Percentiles rank a stretch among this genome's conserved stretches.
These are phyloP conservation scores for Solioccasus polychromus DNA, from an alignment of 768 basidiomycete genomes.

Conservation along the genomic window DNA sequence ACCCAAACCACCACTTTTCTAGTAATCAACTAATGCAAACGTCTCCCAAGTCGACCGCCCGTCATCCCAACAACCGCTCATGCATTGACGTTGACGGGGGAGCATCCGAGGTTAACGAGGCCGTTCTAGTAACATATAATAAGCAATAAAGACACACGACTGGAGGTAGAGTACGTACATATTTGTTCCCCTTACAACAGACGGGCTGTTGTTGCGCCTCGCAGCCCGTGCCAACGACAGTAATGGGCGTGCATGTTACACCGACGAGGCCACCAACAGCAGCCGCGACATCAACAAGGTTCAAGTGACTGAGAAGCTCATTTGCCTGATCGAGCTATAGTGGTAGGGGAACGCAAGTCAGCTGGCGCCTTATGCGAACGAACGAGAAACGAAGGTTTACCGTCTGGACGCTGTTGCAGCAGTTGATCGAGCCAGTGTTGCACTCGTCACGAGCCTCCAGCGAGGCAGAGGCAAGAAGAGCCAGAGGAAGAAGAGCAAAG, in stretches of 20 bases:
- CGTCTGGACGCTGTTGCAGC: conserved; percentile 10
- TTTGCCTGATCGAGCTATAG: too few species aligned
- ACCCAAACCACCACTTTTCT: too few species aligned
- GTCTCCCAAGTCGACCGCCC: too few species aligned
- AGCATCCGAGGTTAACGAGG: background rate
- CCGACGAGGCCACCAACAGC: background rate
- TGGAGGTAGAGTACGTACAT: conserved; percentile 1
- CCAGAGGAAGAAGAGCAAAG: too few species aligned
- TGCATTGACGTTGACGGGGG: background rate
- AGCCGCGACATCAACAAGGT: background rate
- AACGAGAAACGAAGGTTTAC: background rate
- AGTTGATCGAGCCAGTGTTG: background rate
- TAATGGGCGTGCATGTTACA: background rate
- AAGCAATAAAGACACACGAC: too few species aligned
- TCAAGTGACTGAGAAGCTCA: fast-evolving
- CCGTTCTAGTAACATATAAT: background rate
- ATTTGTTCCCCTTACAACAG: conserved; percentile 5
- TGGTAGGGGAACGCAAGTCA: background rate
- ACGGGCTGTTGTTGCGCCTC: conserved; percentile 1
- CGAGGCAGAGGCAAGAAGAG: too few species aligned
- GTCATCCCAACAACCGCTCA: background rate
- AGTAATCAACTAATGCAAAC: too few species aligned
- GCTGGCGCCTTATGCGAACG: too few species aligned
- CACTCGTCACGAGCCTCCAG: too few species aligned
- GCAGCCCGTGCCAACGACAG: background rate